phyloP scores from a whole-genome alignment of 805 yeast genomes.

The Komagataella populi region DNA sequence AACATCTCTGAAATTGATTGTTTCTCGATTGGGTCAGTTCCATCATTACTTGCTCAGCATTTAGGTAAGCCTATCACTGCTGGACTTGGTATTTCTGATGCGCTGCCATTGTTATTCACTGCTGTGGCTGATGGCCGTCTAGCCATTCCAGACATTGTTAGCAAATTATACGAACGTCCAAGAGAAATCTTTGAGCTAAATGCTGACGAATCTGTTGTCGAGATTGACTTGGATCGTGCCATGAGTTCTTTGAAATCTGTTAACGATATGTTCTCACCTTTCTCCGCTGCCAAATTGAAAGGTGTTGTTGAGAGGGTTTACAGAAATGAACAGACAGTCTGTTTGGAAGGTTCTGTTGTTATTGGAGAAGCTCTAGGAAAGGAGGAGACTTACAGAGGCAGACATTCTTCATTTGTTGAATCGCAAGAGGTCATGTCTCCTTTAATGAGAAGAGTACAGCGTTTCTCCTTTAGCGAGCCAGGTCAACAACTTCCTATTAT shows the following conservation, averaged over 20 bases:
- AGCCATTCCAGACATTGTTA: conserved; percentile 57
- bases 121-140: conserved; percentile 69
- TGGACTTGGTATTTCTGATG: conserved; percentile 70
- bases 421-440: conserved; percentile 19
- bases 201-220: conserved; percentile 67
- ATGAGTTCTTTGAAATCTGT: conserved; percentile 26
- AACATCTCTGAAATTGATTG: conserved; percentile 64
- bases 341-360: conserved; percentile 70
- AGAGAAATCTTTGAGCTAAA: conserved; percentile 71
- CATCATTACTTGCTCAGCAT: conserved; percentile 57
- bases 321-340: conserved; percentile 64
- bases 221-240: conserved; percentile 69
- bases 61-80: conserved; percentile 46
- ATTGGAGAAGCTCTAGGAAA: conserved; percentile 46
- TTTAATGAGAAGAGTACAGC: conserved; percentile 25
- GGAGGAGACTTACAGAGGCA: conserved; percentile 32
- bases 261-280: conserved; percentile 38
- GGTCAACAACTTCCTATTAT: neutral
- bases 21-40: conserved; percentile 74
- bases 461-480: neutral
- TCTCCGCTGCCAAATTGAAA: conserved; percentile 35
- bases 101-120: conserved; percentile 66
- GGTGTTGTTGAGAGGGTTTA: conserved; percentile 89
- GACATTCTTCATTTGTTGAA: conserved; percentile 22
- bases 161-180: conserved; percentile 72